These are phyloP conservation scores for Fusarium penzigii DNA, from an alignment of 2,329 filamentous ascomycete genomes.

Conservation along the genomic window DNA sequence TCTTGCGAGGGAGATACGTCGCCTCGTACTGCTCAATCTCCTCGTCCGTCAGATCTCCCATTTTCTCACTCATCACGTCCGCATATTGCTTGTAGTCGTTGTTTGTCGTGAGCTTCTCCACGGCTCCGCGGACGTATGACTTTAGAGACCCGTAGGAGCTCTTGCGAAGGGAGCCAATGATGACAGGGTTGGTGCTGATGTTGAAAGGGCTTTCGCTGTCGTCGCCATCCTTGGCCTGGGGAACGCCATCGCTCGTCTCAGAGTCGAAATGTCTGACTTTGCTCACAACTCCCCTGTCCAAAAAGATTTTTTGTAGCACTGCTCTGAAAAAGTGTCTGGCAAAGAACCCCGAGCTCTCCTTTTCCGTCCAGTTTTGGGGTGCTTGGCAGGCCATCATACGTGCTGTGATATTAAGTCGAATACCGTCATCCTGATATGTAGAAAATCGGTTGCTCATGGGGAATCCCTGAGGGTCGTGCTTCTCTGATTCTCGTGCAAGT, in stretches of 20 bases:
- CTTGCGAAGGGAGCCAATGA: conserved; percentile 84
- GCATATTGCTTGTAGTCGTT: conserved; percentile 60
- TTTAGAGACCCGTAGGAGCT: conserved; percentile 73
- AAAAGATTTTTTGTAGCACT: conserved; percentile 85
- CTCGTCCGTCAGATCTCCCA: conserved; percentile 70
- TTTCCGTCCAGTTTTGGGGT: conserved; percentile 83
- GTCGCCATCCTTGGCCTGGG: conserved; percentile 13
- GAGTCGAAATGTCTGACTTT: conserved; percentile 49
- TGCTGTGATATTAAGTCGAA: conserved; percentile 91
- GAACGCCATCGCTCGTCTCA: conserved; percentile 25
- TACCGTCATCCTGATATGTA: conserved; percentile 60
- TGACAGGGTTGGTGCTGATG: conserved; percentile 72
- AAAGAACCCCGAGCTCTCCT: conserved; percentile 86
- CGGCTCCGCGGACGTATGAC: conserved; percentile 77
- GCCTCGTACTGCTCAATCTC: conserved; percentile 72
- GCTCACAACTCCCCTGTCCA: conserved; percentile 77
- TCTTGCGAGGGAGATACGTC: conserved; percentile 65
- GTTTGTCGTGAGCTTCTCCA: conserved; percentile 68
- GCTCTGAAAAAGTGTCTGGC: conserved; percentile 91
- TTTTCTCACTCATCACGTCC: conserved; percentile 62
- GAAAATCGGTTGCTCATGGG: conserved; percentile 79
- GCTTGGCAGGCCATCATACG: conserved; percentile 98
- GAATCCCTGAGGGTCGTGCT: conserved; percentile 87
- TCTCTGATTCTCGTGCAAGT: conserved; percentile 65
- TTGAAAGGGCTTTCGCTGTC: conserved; percentile 45